phyloP scores from a whole-genome alignment of 2,329 filamentous ascomycete species.

The Talaromyces sp. region DNA sequence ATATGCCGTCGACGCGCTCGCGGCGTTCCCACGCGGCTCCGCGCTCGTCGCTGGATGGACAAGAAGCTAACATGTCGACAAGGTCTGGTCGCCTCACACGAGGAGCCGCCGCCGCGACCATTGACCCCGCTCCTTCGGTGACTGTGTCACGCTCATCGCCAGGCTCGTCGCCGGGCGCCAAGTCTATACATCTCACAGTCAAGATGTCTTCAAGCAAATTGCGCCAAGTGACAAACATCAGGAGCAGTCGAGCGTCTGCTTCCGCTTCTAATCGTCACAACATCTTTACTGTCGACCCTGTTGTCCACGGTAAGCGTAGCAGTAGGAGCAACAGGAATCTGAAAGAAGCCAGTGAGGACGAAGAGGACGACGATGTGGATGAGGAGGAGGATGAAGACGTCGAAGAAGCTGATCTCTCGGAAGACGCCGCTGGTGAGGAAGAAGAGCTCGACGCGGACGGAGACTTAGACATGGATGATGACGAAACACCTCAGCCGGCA shows the following conservation, averaged over 20 bases:
- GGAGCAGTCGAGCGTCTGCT: constrained; percentile 20
- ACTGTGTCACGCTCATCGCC: constrained; percentile 38
- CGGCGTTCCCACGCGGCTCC: constrained; percentile 35
- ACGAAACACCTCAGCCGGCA: constrained; percentile 39
- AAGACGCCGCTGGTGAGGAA: constrained; percentile 35
- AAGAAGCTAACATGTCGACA: constrained; percentile 35
- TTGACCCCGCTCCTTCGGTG: constrained; percentile 29
- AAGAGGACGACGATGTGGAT: constrained; percentile 46
- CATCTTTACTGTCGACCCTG: constrained; percentile 46
- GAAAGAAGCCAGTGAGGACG: constrained; percentile 45
- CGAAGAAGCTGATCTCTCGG: constrained; percentile 35
- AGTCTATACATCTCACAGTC: constrained; percentile 47
- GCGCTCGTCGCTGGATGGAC: constrained; percentile 26
- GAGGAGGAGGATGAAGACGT: constrained; percentile 36
- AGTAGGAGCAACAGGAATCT: constrained; percentile 46
- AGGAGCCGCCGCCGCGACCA: constrained; percentile 26
- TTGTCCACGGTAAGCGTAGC: constrained; percentile 45
- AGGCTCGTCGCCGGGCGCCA: constrained; percentile 34
- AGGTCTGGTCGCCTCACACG: constrained; percentile 38
- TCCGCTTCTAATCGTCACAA: constrained; percentile 27
- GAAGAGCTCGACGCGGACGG: constrained; percentile 35
- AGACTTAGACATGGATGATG: constrained; percentile 48
- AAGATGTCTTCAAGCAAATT: constrained; percentile 51
- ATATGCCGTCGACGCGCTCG: constrained; percentile 40
- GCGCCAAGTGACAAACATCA: constrained; percentile 43